Conservation (phyloP, 2,329 filamentous ascomycete genomes). For the Pseudopithomyces chartarum region DNA sequence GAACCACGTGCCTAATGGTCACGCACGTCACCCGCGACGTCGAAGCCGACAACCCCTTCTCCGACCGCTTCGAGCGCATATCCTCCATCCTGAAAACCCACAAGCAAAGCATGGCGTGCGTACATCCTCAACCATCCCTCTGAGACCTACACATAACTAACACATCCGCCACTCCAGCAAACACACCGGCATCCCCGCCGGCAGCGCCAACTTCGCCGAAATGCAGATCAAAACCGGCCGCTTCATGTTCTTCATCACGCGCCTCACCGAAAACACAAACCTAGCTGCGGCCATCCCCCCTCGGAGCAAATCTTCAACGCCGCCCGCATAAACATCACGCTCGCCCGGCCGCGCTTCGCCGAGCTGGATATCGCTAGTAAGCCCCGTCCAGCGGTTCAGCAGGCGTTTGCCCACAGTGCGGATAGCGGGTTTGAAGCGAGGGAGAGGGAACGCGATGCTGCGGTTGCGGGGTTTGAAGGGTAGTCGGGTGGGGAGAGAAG, state of each 20-base stretch:
- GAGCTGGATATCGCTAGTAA: conserved; percentile 58
- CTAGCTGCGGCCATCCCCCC: conserved; percentile 90
- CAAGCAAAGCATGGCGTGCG: conserved; percentile 73
- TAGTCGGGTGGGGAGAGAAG: not conserved
- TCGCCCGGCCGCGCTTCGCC: conserved; percentile 82
- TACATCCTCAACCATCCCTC: conserved; percentile 13
- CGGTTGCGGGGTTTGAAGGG: not conserved
- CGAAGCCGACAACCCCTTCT: conserved; percentile 81
- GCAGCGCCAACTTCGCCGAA: conserved; percentile 78
- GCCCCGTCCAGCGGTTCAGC: conserved; percentile 42
- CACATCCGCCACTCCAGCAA: conserved; percentile 52
- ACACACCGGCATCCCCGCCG: conserved; percentile 79
- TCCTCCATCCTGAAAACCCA: conserved; percentile 99
- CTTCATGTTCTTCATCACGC: conserved; percentile 93
- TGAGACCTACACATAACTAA: conserved; percentile 42
- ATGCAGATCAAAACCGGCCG: conserved; percentile 79
- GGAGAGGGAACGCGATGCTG: conserved; percentile 17
- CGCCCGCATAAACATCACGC: conserved; percentile 86
- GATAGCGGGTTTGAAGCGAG: conserved; percentile 26
- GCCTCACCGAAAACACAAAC: conserved; percentile 97
- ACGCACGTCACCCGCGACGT: conserved; percentile 81
- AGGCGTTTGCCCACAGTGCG: conserved; percentile 41
- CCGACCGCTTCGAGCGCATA: conserved; percentile 91
- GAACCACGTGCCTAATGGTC: conserved; percentile 95
- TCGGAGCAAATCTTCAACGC: conserved; percentile 91